A percentile compares a stretch with the other conserved stretches of the same genome.
Evolutionary conservation across 306 rosid species (phyloP).

Genomic region (Cicer pinnatifidum): DNA sequence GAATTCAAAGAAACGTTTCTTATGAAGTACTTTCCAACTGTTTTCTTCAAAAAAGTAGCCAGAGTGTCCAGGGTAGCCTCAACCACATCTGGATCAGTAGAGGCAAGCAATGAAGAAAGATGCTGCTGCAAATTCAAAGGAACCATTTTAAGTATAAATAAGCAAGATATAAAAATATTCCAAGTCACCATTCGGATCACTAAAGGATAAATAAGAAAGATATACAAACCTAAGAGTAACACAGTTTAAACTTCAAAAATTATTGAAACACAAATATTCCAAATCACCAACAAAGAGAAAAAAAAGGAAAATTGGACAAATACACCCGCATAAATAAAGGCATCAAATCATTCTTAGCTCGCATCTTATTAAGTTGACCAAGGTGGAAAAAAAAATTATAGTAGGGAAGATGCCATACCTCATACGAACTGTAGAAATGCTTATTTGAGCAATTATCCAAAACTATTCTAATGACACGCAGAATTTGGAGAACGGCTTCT

Average conservation of each 20-base stretch:
- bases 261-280: constrained; percentile 15
- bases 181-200: not conserved
- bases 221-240: not conserved
- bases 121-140: constrained; percentile 82
- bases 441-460: constrained; percentile 96
- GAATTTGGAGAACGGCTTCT: constrained; percentile 92
- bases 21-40: constrained; percentile 82
- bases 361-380: constrained; percentile 15
- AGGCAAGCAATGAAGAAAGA: constrained; percentile 91
- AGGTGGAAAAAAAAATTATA: not conserved
- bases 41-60: constrained; percentile 89
- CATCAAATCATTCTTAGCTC: constrained; percentile 18
- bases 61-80: constrained; percentile 94
- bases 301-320: not conserved
- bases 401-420: constrained; percentile 57
- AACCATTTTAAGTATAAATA: constrained; percentile 37
- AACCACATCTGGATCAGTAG: constrained; percentile 91
- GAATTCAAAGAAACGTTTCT: constrained; percentile 79
- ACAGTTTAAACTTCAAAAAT: constrained; percentile 20
- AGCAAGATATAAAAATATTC: no score
- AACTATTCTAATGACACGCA: constrained; percentile 81
- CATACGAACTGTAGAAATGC: constrained; percentile 93
- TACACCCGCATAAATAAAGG: not conserved
- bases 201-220: constrained; percentile 20
- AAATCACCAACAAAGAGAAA: constrained; percentile 24